A percentile compares a stretch with the other conserved stretches of the same genome.
These are phyloP conservation scores for Raffaelea arxii DNA, from an alignment of 2,329 filamentous ascomycete species.

Conservation along the genomic window DNA sequence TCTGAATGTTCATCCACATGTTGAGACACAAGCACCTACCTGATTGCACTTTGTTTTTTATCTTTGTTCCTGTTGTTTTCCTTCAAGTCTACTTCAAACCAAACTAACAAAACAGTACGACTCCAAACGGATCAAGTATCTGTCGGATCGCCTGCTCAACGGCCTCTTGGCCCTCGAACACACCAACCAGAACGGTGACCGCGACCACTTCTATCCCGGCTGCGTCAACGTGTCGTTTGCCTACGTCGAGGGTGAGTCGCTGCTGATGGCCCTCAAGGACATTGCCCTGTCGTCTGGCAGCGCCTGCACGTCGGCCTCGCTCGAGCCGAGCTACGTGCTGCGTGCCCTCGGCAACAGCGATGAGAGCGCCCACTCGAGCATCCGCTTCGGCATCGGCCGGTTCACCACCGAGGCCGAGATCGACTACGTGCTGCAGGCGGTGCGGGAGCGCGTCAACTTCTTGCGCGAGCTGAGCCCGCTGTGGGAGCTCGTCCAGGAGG, in stretches of 20 bases:
- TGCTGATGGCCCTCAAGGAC: conserved; percentile 96
- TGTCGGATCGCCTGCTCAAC: conserved; percentile 75
- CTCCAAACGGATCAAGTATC: conserved; percentile 66
- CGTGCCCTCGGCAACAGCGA: conserved; percentile 92
- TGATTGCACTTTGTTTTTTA: conserved; percentile 28
- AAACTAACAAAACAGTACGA: conserved; percentile 89
- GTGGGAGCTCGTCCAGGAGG: conserved; percentile 97
- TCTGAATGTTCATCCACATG: conserved; percentile 63
- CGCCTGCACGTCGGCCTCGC: conserved; percentile 90
- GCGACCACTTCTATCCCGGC: conserved; percentile 77
- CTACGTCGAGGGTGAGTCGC: conserved; percentile 94
- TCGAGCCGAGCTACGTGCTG: conserved; percentile 94
- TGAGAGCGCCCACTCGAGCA: conserved; percentile 95
- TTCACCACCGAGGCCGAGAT: conserved; percentile 95
- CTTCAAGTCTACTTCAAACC: too few relatives aligned
- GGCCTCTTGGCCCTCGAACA: conserved; percentile 86
- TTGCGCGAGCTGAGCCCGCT: conserved; percentile 88
- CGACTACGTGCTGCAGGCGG: conserved; percentile 93
- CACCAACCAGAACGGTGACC: conserved; percentile 81
- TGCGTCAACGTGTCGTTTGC: conserved; percentile 98
- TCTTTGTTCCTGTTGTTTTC: conserved; percentile 8
- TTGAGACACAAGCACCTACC: conserved; percentile 59
- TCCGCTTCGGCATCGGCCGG: conserved; percentile 91
- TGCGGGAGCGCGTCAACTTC: conserved; percentile 83
- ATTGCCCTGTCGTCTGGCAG: conserved; percentile 95